A percentile compares a stretch with the other conserved stretches of the same genome.
Evolutionary conservation across 805 yeast genomes (phyloP).

Genomic region (Zygoascus bituminiphila): DNA sequence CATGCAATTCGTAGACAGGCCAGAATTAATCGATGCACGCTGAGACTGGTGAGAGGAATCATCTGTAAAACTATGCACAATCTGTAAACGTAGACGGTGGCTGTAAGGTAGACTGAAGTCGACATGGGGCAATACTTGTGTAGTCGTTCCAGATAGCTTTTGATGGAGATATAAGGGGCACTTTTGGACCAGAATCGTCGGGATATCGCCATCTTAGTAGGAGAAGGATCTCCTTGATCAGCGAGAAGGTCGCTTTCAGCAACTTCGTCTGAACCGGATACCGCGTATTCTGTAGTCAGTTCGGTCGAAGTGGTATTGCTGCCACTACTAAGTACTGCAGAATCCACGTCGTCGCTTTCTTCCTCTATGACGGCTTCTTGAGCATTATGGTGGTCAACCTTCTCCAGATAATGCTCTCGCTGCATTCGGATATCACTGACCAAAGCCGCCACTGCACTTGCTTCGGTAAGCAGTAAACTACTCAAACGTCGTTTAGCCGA

Average conservation of each 20-base stretch:
- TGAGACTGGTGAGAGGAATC: constrained; percentile 29
- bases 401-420: not conserved
- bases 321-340: not conserved
- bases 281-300: not conserved
- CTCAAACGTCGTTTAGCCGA: constrained; percentile 9
- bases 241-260: not conserved
- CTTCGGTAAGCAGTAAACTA: constrained; percentile 15
- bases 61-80: constrained; percentile 25
- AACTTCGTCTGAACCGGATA: not conserved
- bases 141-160: constrained; percentile 28
- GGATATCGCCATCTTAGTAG: constrained; percentile 14
- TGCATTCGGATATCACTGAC: constrained; percentile 7
- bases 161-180: constrained; percentile 26
- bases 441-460: constrained; percentile 17
- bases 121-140: constrained; percentile 34
- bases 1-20: constrained; percentile 40
- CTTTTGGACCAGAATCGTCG: constrained; percentile 27
- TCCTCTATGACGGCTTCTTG: not conserved
- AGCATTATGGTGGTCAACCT: not conserved
- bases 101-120: constrained; percentile 31
- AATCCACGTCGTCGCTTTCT: not conserved
- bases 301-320: not conserved
- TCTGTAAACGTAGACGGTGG: constrained; percentile 29
- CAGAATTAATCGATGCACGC: constrained; percentile 37
- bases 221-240: not conserved